Evolutionary conservation across 2,329 filamentous ascomycete species (phyloP).

Genomic region (Calonectria ilicicola): DNA sequence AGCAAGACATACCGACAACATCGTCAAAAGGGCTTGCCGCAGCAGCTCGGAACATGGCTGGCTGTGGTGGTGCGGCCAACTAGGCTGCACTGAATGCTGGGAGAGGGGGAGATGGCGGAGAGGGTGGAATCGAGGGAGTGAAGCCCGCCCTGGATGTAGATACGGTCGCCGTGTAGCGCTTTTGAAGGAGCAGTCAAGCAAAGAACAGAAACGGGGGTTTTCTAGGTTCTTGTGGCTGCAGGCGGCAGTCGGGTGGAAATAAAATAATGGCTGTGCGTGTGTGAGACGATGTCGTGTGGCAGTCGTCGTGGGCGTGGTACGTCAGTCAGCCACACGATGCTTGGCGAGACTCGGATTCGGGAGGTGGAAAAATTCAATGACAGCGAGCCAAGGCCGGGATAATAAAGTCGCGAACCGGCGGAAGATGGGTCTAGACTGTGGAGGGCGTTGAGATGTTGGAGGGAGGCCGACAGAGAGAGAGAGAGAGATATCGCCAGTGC

Average conservation of each 20-base stretch:
- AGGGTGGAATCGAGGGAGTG: conserved; percentile 10
- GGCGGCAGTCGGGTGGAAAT: not conserved
- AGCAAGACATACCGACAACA: conserved; percentile 64
- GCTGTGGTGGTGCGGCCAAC: conserved; percentile 36
- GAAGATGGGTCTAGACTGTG: not conserved
- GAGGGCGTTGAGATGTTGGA: not conserved
- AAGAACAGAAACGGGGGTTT: not conserved
- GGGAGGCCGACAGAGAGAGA: not conserved
- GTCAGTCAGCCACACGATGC: conserved; percentile 10
- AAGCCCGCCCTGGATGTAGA: not conserved
- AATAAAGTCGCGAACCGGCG: not conserved
- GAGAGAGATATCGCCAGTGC: conserved; percentile 5
- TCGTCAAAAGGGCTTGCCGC: conserved; percentile 70
- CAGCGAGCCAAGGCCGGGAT: not conserved
- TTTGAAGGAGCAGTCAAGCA: not conserved
- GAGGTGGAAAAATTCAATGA: not conserved
- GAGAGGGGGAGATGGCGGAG: not conserved
- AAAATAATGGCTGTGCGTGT: not conserved
- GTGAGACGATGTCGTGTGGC: conserved; percentile 12
- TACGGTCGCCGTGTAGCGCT: not conserved
- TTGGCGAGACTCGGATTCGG: conserved; percentile 7
- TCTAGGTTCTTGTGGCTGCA: not conserved
- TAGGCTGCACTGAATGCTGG: conserved; percentile 17
- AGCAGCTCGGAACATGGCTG: conserved; percentile 69
- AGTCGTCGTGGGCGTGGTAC: conserved; percentile 23